These are phyloP conservation scores for Sistotremastrum suecicum DNA, from an alignment of 768 basidiomycete species.

Conservation along the genomic window DNA sequence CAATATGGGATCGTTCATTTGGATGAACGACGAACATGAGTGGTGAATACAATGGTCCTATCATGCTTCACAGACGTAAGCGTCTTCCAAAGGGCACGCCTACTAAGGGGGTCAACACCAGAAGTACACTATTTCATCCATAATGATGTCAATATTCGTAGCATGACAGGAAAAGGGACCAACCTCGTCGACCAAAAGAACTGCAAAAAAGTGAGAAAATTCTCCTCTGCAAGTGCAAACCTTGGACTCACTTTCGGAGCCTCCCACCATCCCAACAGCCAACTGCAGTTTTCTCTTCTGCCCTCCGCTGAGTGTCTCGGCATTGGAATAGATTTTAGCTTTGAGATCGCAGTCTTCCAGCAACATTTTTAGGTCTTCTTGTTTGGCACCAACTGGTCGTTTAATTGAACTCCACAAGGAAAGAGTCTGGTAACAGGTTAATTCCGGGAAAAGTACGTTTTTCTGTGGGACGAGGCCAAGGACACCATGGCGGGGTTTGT, in stretches of 20 bases:
- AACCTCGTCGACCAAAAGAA: constrained; percentile 18
- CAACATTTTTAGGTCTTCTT: constrained; percentile 48
- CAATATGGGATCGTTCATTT: not conserved
- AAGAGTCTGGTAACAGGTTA: constrained; percentile 61
- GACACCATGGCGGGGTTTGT: constrained; percentile 33
- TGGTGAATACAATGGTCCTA: constrained; percentile 62
- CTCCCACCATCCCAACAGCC: constrained; percentile 67
- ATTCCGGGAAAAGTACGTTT: constrained; percentile 67
- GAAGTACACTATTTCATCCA: constrained; percentile 30
- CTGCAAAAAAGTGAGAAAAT: constrained; percentile 5
- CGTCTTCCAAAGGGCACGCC: constrained; percentile 65
- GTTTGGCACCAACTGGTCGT: constrained; percentile 29
- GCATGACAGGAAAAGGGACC: not conserved
- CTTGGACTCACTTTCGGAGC: constrained; percentile 42
- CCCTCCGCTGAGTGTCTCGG: constrained; percentile 57
- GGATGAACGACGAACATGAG: constrained; percentile 37
- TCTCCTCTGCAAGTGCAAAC: too few species aligned
- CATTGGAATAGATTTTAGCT: constrained; percentile 53
- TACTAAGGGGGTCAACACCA: constrained; percentile 69
- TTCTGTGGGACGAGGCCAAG: constrained; percentile 74
- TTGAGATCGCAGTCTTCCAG: constrained; percentile 59
- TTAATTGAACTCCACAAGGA: constrained; percentile 64
- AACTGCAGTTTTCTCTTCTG: constrained; percentile 76
- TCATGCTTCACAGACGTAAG: constrained; percentile 52
- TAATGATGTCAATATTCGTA: not conserved